Base-by-base conservation (phyloP, 495 filamentous ascomycete species). In the Lophiostoma macrostomum region DNA sequence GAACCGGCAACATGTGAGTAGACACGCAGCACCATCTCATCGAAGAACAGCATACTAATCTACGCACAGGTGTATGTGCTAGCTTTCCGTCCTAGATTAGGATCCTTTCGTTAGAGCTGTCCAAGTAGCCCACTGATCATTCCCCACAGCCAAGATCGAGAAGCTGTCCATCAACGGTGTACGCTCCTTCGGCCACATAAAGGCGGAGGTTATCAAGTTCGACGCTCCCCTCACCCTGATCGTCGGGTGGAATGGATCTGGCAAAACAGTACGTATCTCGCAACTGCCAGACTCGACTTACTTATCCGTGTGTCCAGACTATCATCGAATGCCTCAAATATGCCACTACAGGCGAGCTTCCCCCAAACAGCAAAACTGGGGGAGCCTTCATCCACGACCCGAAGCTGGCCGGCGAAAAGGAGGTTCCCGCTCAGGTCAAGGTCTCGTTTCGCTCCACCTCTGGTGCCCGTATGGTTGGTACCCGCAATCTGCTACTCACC, bases 241-340 rank as follows among this genome's bases (percentile, higher is more conserved):
- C 56, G 93, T 98, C 45, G 93, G 93, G 35, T 87, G 87, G 63
- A 98, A 98, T 76, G 93, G 93, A 49, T 96, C 91, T 7, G 93
- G 94, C 35, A 98, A 98, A 73, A 98, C 93, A 37, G 80, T 82
- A 70, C 18, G 73, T 61, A 8, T 7, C 18, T 10, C 20, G 7
- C 27, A 20, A 8, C 19, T 12, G 5, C 13, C 51, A 27, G 8
- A 24, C 7, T 38, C 35, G 11, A 16, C 22, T 25, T 8, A 49
- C 41, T 36, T 25, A 10, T 28, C 31, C 32, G 10, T 12, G 14
- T 41, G 8, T n/a, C n/a, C 58, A 85, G 80, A 97, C 94, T 37
- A 95, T 98, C 67, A 97, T 98, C 71, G 93, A 98, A 69, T 96
- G 93, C 66, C 89, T 98, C 61, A 96, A 96, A 67, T 98, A 95